Percentiles rank a stretch among this genome's conserved stretches.
These are phyloP conservation scores for Endocladia muricata DNA, from an alignment of 31 red algal genomes.

Conservation along the genomic window DNA sequence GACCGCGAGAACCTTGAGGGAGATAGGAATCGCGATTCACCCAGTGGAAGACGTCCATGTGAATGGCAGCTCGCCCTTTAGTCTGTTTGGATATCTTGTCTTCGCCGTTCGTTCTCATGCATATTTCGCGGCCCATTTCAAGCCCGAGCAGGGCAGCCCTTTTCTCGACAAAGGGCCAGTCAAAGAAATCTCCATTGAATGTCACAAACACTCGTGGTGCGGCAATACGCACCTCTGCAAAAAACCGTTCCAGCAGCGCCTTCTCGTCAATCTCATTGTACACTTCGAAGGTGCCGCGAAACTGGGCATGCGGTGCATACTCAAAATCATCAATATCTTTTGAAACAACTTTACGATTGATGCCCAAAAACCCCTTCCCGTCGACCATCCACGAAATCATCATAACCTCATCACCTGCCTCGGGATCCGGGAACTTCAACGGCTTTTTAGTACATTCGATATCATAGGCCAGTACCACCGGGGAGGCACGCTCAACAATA, in stretches of 20 bases:
- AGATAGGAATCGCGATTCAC: constrained; percentile 98
- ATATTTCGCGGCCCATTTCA: constrained; percentile 81
- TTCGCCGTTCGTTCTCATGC: constrained; percentile 61
- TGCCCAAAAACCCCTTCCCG: constrained; percentile 87
- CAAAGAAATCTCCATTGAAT: constrained; percentile 98
- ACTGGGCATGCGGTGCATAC: constrained; percentile 78
- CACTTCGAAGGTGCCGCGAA: constrained; percentile 72
- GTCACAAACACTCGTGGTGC: constrained; percentile 94
- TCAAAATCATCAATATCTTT: constrained; percentile 93
- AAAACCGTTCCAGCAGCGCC: constrained; percentile 80
- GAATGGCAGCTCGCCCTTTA: constrained; percentile 75
- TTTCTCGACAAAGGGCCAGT: constrained; percentile 93
- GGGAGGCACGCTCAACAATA: constrained; percentile 83
- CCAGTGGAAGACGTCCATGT: constrained; percentile 99
- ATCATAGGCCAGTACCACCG: constrained; percentile 93
- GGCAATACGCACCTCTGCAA: constrained; percentile 66
- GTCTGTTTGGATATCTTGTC: constrained; percentile 41
- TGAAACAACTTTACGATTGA: constrained; percentile 90
- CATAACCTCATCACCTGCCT: constrained; percentile 87
- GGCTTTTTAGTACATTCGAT: constrained; percentile 98
- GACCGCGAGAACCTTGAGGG: constrained; percentile 96
- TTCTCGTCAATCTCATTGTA: constrained; percentile 95
- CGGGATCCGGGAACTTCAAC: constrained; percentile 94
- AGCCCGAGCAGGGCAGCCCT: constrained; percentile 76
- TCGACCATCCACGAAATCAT: constrained; percentile 99